Evolutionary conservation across 495 filamentous ascomycete genomes (phyloP), one percentile per base, ranked within the genome.

Genomic region (Niebla homalea): DNA sequence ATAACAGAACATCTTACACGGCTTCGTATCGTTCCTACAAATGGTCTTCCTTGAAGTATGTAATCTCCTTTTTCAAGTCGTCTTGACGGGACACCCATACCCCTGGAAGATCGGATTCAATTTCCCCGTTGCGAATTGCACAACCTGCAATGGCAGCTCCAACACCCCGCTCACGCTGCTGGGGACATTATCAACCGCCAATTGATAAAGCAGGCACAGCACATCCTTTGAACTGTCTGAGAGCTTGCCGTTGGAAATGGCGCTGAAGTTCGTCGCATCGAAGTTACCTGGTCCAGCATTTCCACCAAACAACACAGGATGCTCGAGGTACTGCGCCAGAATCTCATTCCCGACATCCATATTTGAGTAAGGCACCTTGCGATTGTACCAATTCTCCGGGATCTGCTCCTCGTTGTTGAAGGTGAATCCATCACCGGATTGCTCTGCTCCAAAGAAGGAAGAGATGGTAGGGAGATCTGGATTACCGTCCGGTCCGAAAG

Each of bases 261-360:
- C 37, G n/a, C 55, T 56, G 25, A 60, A 65, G n/a, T 19, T 25
- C 48, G 65, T 26, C 16, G 57, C 48, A 45, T 69, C 56, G 51
- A 70, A 70, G 19, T 49, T 55, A 2, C 62, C 63, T 36, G 55
- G 48, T 5, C 54, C 60, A 8, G 61, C 63, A 41, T 61, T 60
- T 19, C 67, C 65, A 36, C 67, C 67, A 42, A 68, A 66, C 5
- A 64, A 56, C 7, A 70, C 66, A 1, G 67, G 67, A 47, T 68
- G 49, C 48, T 60, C 47, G 29, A 61, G 52, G 42, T 70, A 68
- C 54, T 59, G 57, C 10, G 54, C 49, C 8, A 66, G 22, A 39
- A 70, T 64, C 54, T 70, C 53, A 8, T 19, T 18, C 15, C 56
- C 59, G 12, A 63, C 64, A 37, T 66, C 60, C 3, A 12, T 20